phyloP scores from a whole-genome alignment of 1,284 basidiomycete genomes.

The Coriolopsis trogii region DNA sequence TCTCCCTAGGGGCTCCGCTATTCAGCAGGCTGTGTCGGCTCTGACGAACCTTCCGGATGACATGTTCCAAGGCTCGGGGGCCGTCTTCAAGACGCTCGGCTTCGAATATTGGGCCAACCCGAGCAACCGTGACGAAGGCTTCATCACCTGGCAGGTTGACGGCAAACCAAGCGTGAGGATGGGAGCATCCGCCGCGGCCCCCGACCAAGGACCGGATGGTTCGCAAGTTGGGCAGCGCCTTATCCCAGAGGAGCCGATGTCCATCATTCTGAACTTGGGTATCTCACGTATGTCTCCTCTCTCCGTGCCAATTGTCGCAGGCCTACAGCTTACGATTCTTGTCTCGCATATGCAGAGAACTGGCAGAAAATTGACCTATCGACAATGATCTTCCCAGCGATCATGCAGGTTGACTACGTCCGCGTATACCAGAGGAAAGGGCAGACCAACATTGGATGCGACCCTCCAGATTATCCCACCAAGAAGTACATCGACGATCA shows the following conservation, averaged over 20 bases:
- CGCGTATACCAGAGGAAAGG: slow-evolving; percentile 55
- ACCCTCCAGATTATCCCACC: slow-evolving; percentile 57
- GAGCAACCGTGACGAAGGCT: slow-evolving; percentile 53
- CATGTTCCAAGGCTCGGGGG: slow-evolving; percentile 59
- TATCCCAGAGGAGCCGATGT: slow-evolving; percentile 57
- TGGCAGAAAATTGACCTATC: slow-evolving; percentile 52
- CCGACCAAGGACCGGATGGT: slow-evolving; percentile 49
- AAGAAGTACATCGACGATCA: slow-evolving; percentile 46
- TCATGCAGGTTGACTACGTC: slow-evolving; percentile 63
- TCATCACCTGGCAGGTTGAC: slow-evolving; percentile 67
- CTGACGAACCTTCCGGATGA: slow-evolving; percentile 51
- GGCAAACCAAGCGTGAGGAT: slow-evolving; percentile 55
- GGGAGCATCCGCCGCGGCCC: slow-evolving; percentile 54
- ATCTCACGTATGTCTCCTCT: slow-evolving; percentile 38
- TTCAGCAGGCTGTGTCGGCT: slow-evolving; percentile 61
- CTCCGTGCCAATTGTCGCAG: neutral
- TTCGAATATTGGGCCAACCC: slow-evolving; percentile 74
- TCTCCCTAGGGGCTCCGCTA: too few species aligned
- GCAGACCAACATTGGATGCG: slow-evolving; percentile 55
- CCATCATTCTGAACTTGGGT: slow-evolving; percentile 44
- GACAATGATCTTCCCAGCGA: slow-evolving; percentile 39
- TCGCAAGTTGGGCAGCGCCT: slow-evolving; percentile 55
- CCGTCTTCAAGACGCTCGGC: slow-evolving; percentile 47
- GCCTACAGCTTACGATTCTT: neutral
- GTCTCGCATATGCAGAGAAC: slow-evolving; percentile 35